Conservation (phyloP, 2,329 filamentous ascomycete species). For the Lasiodiplodia citricola region DNA sequence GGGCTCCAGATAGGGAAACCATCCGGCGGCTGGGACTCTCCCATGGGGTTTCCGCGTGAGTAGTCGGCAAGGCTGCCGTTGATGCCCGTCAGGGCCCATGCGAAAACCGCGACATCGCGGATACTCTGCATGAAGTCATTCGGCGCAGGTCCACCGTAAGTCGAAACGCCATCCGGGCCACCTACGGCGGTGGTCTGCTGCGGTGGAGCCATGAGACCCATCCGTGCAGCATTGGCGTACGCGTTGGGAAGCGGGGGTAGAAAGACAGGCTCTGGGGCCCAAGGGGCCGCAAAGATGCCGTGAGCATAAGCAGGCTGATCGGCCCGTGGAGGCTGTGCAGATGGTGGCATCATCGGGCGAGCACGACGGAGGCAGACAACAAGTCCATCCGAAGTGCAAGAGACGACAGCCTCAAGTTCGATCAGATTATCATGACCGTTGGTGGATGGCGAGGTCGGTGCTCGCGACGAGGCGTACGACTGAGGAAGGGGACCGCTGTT, state of each 20-base stretch:
- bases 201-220: conserved; percentile 21
- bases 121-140: conserved; percentile 79
- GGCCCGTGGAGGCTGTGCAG: conserved; percentile 53
- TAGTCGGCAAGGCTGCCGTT: conserved; percentile 75
- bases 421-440: conserved; percentile 51
- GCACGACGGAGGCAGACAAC: conserved; percentile 81
- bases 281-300: conserved; percentile 79
- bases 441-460: conserved; percentile 30
- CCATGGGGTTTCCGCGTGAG: conserved; percentile 64
- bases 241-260: conserved; percentile 42
- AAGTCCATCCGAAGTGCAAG: conserved; percentile 85
- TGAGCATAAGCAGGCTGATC: conserved; percentile 52
- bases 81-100: conserved; percentile 81
- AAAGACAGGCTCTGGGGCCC: conserved; percentile 71
- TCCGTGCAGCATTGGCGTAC: conserved; percentile 25
- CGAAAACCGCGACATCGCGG: conserved; percentile 84
- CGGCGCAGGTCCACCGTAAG: conserved; percentile 57
- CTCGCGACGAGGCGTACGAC: conserved; percentile 7
- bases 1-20: conserved; percentile 65
- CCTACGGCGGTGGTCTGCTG: conserved; percentile 38
- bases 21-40: conserved; percentile 66
- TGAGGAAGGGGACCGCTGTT: neutral
- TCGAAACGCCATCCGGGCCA: neutral
- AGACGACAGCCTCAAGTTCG: conserved; percentile 88
- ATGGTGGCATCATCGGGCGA: conserved; percentile 69